Base-by-base conservation (phyloP, 192 early-diverging fungal genomes). In the Diversispora eburnea region DNA sequence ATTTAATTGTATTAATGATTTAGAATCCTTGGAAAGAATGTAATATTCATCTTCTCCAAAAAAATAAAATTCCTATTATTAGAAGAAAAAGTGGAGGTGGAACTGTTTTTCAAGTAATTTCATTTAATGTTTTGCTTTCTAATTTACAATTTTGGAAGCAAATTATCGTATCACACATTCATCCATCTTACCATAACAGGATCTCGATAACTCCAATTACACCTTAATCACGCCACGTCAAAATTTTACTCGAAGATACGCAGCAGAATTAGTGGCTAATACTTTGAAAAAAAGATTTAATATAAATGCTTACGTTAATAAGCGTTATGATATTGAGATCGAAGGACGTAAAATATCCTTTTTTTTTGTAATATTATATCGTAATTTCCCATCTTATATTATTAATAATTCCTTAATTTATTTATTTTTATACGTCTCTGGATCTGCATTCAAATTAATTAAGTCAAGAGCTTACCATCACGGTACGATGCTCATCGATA, bases 11-110 rank as follows among this genome's bases (percentile, higher is more conserved):
- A 41, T n/a, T 41, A n/a, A 10, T 33, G 22, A 45, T 2, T 19
- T 81, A 94, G 89, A 99, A 99, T 70, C 95, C 96, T 15, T 99
- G 91, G 89, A 94, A 94, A 77, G 96, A 99, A 77, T 94, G 93
- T 81, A 90, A 97, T 76, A 75, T 97, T 73, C 77, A 75, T 55
- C 78, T 89, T 67, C 82, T 98, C 88, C 77, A 76, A 17, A 64
- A 83, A 42, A 77, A 89, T 39, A 80, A 84, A 19, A 88, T 98
- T 13, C 91, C 91, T 70, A 88, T 98, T 62, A 91, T 97, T 12
- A 87, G 97, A 57, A 86, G 97, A 75, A 85, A 90, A 68, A 93
- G 91, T 73, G 94, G 95, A 58, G 96, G 97, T 54, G 97, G 97
- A 45, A 90, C 96, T 3, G 96, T 98, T 39, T 96, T 93, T 81